These are phyloP conservation scores for Saturnispora bothae DNA, from an alignment of 805 yeast genomes.

Conservation along the genomic window DNA sequence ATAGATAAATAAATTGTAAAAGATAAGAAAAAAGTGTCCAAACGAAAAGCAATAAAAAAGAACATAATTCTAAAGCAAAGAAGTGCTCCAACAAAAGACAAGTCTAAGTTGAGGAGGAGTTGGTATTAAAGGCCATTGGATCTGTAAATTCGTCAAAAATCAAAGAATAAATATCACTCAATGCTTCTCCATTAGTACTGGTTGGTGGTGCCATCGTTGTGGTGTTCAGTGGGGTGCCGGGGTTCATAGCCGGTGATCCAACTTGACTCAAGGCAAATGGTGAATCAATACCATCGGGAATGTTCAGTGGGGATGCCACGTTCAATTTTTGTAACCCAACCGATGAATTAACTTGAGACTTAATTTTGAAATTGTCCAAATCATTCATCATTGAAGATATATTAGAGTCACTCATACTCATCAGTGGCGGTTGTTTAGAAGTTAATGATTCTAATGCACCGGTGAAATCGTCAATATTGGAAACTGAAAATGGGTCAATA, in stretches of 20 bases:
- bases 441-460: constrained; percentile 6
- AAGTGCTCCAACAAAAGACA: no score
- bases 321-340: constrained; percentile 1
- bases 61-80: no score
- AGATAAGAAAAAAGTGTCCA: not conserved
- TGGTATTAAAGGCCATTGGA: constrained; percentile 24
- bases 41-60: not conserved
- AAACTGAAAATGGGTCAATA: constrained; percentile 6
- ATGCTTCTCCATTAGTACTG: constrained; percentile 20
- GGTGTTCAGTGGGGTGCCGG: not conserved
- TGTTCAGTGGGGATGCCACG: not conserved
- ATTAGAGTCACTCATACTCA: constrained; percentile 6
- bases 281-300: constrained; percentile 4
- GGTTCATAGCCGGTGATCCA: not conserved
- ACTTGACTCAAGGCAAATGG: constrained; percentile 1
- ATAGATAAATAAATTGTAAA: not conserved
- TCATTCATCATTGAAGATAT: constrained; percentile 7
- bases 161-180: constrained; percentile 35
- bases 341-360: constrained; percentile 5
- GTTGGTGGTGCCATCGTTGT: not conserved
- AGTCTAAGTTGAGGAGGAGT: constrained; percentile 11
- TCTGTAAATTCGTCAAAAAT: constrained; percentile 36
- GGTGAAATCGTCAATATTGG: constrained; percentile 4
- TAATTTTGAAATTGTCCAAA: constrained; percentile 7
- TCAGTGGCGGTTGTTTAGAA: constrained; percentile 1